phyloP scores from a whole-genome alignment of 768 basidiomycete genomes.

The Boletus reticuloceps region DNA sequence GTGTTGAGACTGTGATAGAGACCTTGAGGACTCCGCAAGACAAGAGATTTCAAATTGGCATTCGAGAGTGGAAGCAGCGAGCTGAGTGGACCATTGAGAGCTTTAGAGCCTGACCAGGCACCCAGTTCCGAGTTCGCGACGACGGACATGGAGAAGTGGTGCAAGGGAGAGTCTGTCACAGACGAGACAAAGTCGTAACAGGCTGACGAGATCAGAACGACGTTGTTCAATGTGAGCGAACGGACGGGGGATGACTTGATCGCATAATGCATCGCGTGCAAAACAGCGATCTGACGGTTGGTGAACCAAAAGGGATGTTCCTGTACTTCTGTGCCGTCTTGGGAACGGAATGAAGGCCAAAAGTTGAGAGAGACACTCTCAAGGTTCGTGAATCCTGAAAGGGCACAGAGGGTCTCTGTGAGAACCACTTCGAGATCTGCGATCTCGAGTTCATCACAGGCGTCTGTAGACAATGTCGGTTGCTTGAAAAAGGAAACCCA shows the following conservation, averaged over 20 bases:
- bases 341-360: constrained; percentile 30
- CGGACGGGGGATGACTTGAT: constrained; percentile 19
- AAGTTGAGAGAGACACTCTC: constrained; percentile 25
- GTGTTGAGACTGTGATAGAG: constrained; percentile 28
- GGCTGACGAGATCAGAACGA: constrained; percentile 22
- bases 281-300: constrained; percentile 23
- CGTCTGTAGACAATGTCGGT: constrained; percentile 8
- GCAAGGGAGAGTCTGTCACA: constrained; percentile 24
- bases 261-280: constrained; percentile 24
- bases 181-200: constrained; percentile 29
- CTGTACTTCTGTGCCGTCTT: constrained; percentile 19
- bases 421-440: constrained; percentile 32
- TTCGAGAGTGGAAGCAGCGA: constrained; percentile 25
- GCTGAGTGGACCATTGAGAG: constrained; percentile 24
- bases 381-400: constrained; percentile 20
- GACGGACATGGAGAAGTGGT: constrained; percentile 30
- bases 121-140: constrained; percentile 31
- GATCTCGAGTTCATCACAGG: constrained; percentile 28
- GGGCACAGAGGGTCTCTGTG: constrained; percentile 23
- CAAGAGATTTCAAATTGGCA: constrained; percentile 18
- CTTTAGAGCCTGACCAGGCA: constrained; percentile 32
- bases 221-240: constrained; percentile 26
- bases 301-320: constrained; percentile 34
- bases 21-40: constrained; percentile 27
- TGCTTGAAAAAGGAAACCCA: too few species aligned